Evolutionary conservation across 2,329 filamentous ascomycete species (phyloP).

Genomic region (Aspergillus persii): DNA sequence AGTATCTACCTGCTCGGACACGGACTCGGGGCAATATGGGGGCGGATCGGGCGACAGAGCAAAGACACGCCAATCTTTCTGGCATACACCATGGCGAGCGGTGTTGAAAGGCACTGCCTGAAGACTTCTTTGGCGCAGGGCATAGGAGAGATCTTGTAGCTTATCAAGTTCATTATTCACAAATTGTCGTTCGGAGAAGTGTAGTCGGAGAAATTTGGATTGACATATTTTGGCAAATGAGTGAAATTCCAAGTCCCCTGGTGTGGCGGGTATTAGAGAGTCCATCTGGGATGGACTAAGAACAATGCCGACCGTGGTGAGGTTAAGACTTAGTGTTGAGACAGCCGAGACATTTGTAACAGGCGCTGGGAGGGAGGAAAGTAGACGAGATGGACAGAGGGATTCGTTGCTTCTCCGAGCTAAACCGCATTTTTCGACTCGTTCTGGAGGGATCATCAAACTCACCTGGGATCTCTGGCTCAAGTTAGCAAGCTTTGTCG

Average conservation of each 20-base stretch:
- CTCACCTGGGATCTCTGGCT: slow-evolving; percentile 16
- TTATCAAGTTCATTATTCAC: slow-evolving; percentile 14
- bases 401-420: slow-evolving; percentile 11
- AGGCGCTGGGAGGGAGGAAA: slow-evolving; percentile 12
- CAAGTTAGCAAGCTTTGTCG: slow-evolving; percentile 17
- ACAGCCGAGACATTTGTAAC: slow-evolving; percentile 17
- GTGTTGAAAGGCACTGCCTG: slow-evolving; percentile 11
- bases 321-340: slow-evolving; percentile 16
- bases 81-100: slow-evolving; percentile 13
- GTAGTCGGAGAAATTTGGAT: slow-evolving; percentile 16
- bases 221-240: slow-evolving; percentile 19
- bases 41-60: slow-evolving; percentile 15
- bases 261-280: slow-evolving; percentile 11
- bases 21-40: slow-evolving; percentile 6
- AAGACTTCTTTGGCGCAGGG: slow-evolving; percentile 13
- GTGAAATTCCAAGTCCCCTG: slow-evolving; percentile 8
- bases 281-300: slow-evolving; percentile 14
- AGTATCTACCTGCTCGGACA: slow-evolving; percentile 8
- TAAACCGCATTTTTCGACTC: slow-evolving; percentile 14
- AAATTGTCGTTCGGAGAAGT: slow-evolving; percentile 19
- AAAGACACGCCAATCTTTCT: slow-evolving; percentile 17
- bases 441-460: slow-evolving; percentile 16
- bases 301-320: slow-evolving; percentile 13
- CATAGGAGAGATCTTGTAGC: slow-evolving; percentile 12
- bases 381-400: slow-evolving; percentile 13